A percentile compares a stretch with the other conserved stretches of the same genome.
phyloP scores from a whole-genome alignment of 139 green algal genomes.

The Coelastrella sp. region DNA sequence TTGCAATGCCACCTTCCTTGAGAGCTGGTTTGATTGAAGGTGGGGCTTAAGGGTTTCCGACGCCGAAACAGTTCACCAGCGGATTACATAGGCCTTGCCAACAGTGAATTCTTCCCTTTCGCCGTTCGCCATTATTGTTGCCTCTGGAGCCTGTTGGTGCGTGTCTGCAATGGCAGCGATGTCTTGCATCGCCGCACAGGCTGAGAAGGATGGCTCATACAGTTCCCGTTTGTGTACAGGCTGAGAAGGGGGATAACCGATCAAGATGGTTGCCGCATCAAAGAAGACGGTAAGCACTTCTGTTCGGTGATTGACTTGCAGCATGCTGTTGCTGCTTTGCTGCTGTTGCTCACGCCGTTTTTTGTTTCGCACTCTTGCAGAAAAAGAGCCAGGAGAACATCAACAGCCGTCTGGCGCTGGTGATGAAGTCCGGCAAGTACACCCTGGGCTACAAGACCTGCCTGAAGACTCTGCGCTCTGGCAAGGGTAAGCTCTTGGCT shows the following conservation, averaged over 20 bases:
- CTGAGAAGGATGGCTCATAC: slow-evolving; percentile 1
- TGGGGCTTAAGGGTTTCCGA: neutral
- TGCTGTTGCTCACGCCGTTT: neutral
- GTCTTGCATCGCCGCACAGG: slow-evolving; percentile 25
- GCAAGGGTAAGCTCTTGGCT: slow-evolving; percentile 82
- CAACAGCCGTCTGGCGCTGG: slow-evolving; percentile 95
- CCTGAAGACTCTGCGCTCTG: slow-evolving; percentile 95
- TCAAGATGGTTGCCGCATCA: slow-evolving; percentile 60
- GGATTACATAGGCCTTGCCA: neutral
- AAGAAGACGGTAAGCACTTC: slow-evolving; percentile 66
- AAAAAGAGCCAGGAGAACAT: slow-evolving; percentile 98
- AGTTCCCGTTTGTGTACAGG: slow-evolving; percentile 33
- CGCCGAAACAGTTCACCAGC: neutral
- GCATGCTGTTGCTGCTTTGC: neutral
- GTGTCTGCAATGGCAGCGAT: neutral
- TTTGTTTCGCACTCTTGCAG: slow-evolving; percentile 36
- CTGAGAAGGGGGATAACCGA: slow-evolving; percentile 54
- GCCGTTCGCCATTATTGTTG: neutral
- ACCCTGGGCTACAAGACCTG: slow-evolving; percentile 99
- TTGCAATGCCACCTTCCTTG: too few species aligned
- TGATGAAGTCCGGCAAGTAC: slow-evolving; percentile 99
- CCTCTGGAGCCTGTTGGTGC: slow-evolving; percentile 50
- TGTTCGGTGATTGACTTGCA: too few species aligned
- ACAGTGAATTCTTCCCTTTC: neutral
- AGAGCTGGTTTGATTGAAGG: too few species aligned